Base-by-base conservation (phyloP, 139 green algal species). In the Picochlorum sp. region DNA sequence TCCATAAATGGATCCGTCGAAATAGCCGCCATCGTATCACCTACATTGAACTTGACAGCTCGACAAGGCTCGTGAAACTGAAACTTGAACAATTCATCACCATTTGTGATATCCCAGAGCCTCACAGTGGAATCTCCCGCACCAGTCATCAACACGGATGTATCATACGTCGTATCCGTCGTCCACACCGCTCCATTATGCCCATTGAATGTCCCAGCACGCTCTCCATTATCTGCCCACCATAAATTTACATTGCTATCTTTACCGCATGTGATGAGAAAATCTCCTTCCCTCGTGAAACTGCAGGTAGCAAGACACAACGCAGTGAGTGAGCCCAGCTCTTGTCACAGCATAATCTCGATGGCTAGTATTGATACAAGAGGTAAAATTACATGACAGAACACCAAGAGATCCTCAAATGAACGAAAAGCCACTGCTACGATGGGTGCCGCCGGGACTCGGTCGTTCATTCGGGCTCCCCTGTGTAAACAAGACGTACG, bases 261-360 rank as follows among this genome's bases (percentile, higher is more conserved):
- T 77, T 97, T 99, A 31, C 87, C 94, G 60, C 90, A 97, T 20
- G 73, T 92, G 28, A 99, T 80, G 1, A 99, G 63, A 21, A 99
- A 73, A 68, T 99, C 94, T 13, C 94, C 94, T 49, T 99, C 94
- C 0, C 74, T 63, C 65, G 98, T 99, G 82, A 92, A 99, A 72
- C 87, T 95, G 77, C 71, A 72, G 24, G 18, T 6, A 45, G 14
- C 13, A 45, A 23, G 10, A 45, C 28, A 30, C 28, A 30, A 30
- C 28, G 28, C 28, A 30, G 28, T 30, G 28, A 30, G 28, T 30
- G 4, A 5, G 28, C 28, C 4, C 28, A 7, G 28, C 4, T 4
- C 28, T 30, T 30, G 28, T 30, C 28, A 41, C 34, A 11, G 7
- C 34, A 11, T 41, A 9, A 41, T 41, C 34, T 41, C 34, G 34